Evolutionary conservation across 768 basidiomycete species (phyloP), one percentile per base, ranked within the genome.

Genomic region (Tephrocybe sp.): DNA sequence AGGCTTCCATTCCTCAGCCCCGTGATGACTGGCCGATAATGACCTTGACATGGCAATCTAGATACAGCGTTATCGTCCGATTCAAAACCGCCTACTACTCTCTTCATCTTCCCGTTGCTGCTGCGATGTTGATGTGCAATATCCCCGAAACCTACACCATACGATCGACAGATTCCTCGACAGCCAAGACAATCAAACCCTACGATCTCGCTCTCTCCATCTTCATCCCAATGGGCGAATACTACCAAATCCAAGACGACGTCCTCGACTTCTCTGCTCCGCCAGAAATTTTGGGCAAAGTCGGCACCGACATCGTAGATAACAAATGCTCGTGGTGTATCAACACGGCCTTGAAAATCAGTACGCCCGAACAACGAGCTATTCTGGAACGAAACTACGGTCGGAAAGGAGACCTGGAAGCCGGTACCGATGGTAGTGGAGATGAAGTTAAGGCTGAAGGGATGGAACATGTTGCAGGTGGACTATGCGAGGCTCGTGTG

Each of bases 11-110:
- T 5, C 9, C 29, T 30, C 29, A 7, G 29, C 29, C 12, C 29
- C 12, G 6, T 12, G 29, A n/a, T n/a, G n/a, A n/a, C n/a, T n/a
- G 29, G 7, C 29, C 29, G 29, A 30, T 30, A 30, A 30, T 30
- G 7, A 8, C 22, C 12, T n/a, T 16, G 12, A 24, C 13, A 1
- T n/a, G n/a, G n/a, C n/a, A 15, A 24, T 24, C 12, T 61, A 94
- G 92, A 64, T 93, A 97, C 64, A 79, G 81, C 52, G 79, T 88
- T 52, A 97, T 97, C 65, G 95, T 97, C 44, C 78, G 91, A 55
- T 97, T 94, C 82, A 99, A 98, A 72, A 97, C 95, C 25, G 91
- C 95, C 0, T 95, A 81, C 73, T 98, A 97, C 72, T 97, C 92
- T 31, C 97, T 97, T 80, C 95, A 97, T 74, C 91, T 98, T 54